A percentile compares a stretch with the other conserved stretches of the same genome.
phyloP scores from a whole-genome alignment of 2,329 filamentous ascomycete genomes.

The Mycogone perniciosa region DNA sequence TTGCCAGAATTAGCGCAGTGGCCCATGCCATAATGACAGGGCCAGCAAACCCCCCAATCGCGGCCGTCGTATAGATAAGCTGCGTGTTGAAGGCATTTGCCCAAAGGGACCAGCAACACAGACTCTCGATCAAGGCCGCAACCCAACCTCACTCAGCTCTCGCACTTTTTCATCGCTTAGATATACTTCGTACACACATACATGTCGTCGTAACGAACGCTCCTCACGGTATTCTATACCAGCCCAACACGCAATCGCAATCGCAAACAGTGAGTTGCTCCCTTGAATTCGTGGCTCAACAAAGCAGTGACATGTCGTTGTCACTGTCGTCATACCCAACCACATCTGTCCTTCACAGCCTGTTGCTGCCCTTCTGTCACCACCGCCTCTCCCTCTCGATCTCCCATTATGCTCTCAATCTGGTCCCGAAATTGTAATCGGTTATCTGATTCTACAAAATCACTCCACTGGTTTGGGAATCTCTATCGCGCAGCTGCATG shows the following conservation, averaged over 20 bases:
- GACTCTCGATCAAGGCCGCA: not conserved
- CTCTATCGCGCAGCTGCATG: too few relatives aligned
- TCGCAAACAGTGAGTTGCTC: constrained; percentile 2
- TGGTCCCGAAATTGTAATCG: too few relatives aligned
- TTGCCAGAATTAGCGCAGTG: constrained; percentile 7
- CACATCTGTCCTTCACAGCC: too few relatives aligned
- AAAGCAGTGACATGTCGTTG: not conserved
- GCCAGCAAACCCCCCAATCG: constrained; percentile 3
- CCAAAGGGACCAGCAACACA: constrained; percentile 1
- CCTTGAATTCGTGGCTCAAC: not conserved
- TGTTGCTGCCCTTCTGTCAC: too few relatives aligned
- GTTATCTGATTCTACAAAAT: too few relatives aligned
- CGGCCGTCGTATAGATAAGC: constrained; percentile 11
- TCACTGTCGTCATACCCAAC: not conserved
- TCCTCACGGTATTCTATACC: not conserved
- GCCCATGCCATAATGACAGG: not conserved
- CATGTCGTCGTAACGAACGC: not conserved
- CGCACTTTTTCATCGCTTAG: not conserved
- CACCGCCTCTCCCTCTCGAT: too few relatives aligned
- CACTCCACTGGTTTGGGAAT: too few relatives aligned
- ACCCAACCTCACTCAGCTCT: not conserved
- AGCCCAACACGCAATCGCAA: constrained; percentile 1
- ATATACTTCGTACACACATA: not conserved
- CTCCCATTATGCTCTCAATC: too few relatives aligned
- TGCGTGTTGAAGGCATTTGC: constrained; percentile 4